Conservation (phyloP, 441 rosid species). For the Euphorbia corollata region DNA sequence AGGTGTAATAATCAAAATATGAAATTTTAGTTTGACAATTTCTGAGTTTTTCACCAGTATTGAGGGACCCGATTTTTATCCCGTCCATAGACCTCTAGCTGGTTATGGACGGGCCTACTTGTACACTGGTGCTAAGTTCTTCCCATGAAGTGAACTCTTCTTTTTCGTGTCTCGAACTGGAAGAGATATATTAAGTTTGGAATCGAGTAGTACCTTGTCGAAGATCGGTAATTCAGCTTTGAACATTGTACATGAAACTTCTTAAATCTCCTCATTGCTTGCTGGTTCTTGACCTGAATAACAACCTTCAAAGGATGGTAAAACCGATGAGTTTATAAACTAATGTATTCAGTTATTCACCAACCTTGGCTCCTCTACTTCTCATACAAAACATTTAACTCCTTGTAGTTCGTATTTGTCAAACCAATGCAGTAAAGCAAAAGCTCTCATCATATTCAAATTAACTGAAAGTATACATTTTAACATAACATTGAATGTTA, state of each 20-base stretch:
- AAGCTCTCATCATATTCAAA: too few relatives aligned
- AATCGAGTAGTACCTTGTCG: slow-evolving; percentile 62
- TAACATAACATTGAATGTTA: too few relatives aligned
- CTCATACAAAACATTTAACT: slow-evolving; percentile 62
- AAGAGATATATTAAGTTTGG: not conserved
- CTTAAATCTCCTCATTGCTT: slow-evolving; percentile 60
- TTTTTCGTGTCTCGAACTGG: not conserved
- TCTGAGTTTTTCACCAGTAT: too few relatives aligned
- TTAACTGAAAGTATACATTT: too few relatives aligned
- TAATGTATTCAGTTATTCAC: not conserved
- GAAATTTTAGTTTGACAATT: too few relatives aligned
- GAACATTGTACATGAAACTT: slow-evolving; percentile 55
- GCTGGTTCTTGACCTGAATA: slow-evolving; percentile 83
- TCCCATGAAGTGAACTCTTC: slow-evolving; percentile 33
- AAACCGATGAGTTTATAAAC: slow-evolving; percentile 3
- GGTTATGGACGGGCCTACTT: too few relatives aligned
- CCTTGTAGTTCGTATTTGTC: slow-evolving; percentile 80
- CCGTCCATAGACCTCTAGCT: too few relatives aligned
- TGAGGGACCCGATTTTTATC: too few relatives aligned
- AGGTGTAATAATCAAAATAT: too few relatives aligned
- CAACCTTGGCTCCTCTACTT: slow-evolving; percentile 65
- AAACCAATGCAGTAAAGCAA: slow-evolving; percentile 50
- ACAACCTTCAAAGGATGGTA: slow-evolving; percentile 22
- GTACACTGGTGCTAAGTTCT: slow-evolving; percentile 63
- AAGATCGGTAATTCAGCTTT: slow-evolving; percentile 95